A percentile compares a stretch with the other conserved stretches of the same genome.
Evolutionary conservation across 2,329 filamentous ascomycete species (phyloP).

Genomic region (Huntiella bhutanensis): DNA sequence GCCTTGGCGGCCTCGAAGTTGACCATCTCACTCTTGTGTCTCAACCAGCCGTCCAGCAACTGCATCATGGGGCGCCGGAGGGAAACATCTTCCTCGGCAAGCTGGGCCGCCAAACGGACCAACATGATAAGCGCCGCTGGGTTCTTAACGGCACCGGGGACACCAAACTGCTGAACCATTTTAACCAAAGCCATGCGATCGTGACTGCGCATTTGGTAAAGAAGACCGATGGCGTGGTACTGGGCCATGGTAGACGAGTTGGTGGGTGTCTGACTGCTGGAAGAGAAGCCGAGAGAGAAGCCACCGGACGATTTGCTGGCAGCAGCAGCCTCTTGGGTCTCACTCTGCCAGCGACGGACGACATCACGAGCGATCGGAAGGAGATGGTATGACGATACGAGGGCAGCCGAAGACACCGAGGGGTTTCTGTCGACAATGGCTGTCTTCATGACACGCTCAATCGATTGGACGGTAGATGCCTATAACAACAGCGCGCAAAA

Average conservation of each 20-base stretch:
- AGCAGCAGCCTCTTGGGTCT: conserved; percentile 90
- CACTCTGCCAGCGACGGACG: conserved; percentile 92
- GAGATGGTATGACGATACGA: conserved; percentile 94
- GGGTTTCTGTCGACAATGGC: conserved; percentile 98
- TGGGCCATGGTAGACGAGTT: conserved; percentile 96
- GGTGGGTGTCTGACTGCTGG: conserved; percentile 53
- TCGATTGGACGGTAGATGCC: conserved; percentile 89
- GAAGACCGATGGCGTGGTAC: conserved; percentile 90
- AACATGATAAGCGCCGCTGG: conserved; percentile 83
- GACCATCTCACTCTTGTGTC: conserved; percentile 98
- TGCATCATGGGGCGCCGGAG: conserved; percentile 93
- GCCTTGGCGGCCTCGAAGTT: conserved; percentile 98
- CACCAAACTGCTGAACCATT: conserved; percentile 99
- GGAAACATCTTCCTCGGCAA: conserved; percentile 80
- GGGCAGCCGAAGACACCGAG: conserved; percentile 84
- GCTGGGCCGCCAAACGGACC: conserved; percentile 76
- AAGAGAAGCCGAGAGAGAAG: conserved; percentile 83
- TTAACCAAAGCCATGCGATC: conserved; percentile 97
- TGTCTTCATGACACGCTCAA: conserved; percentile 96
- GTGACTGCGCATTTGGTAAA: conserved; percentile 95
- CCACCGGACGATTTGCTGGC: conserved; percentile 74
- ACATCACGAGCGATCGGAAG: conserved; percentile 91
- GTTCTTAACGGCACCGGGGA: conserved; percentile 81
- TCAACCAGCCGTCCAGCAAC: conserved; percentile 85
- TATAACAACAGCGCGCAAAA: conserved; percentile 20